Conservation (phyloP, 805 yeast species). For the Lipomyces yamanashiensis region DNA sequence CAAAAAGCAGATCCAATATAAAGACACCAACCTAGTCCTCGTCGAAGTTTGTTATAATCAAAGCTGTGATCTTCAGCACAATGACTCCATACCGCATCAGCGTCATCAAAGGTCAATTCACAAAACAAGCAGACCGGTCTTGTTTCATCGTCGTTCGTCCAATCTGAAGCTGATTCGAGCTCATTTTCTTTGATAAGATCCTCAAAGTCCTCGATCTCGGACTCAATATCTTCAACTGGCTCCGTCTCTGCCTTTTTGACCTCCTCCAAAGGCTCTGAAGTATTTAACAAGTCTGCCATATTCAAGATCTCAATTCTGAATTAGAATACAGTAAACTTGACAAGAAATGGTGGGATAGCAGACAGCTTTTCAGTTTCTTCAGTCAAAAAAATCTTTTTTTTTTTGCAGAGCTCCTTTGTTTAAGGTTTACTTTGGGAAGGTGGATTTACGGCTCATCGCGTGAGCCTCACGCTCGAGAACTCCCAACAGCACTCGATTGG, state of each 20-base stretch:
- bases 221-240: background rate
- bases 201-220: conserved; percentile 36
- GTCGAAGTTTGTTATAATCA: conserved; percentile 33
- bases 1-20: background rate
- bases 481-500: too few species aligned
- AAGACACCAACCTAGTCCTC: conserved; percentile 21
- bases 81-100: conserved; percentile 38
- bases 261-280: background rate
- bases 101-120: conserved; percentile 27
- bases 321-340: too few species aligned
- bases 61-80: conserved; percentile 36
- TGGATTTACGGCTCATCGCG: too few species aligned
- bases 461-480: too few species aligned
- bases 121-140: conserved; percentile 37
- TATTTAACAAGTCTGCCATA: too few species aligned
- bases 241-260: background rate
- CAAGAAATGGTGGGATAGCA: too few species aligned
- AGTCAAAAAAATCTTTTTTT: too few species aligned
- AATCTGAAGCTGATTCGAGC: conserved; percentile 40
- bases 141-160: conserved; percentile 39
- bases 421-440: too few species aligned
- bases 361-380: too few species aligned
- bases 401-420: too few species aligned
- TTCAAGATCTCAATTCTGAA: too few species aligned
- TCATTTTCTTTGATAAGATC: conserved; percentile 38